Base-by-base conservation (phyloP, 352 stramenopile genomes). In the Phytophthora boehmeriae region DNA sequence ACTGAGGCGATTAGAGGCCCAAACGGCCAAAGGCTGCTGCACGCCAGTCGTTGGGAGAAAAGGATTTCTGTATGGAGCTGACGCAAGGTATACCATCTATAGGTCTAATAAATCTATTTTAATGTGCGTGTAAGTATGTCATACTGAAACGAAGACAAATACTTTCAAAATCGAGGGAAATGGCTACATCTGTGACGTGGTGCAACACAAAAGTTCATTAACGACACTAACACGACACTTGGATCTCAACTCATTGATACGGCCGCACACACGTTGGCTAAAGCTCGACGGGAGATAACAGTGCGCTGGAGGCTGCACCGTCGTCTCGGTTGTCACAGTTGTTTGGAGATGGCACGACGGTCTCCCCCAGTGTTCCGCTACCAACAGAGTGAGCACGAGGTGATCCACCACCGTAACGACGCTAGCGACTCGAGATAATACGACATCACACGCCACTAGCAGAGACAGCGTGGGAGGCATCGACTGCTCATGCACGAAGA, bases 361-460 rank as follows among this genome's bases (percentile, higher is more conserved):
- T 72, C 59, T 90, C 80, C 64, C 73, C 65, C 70, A 76, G 30
- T 84, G 61, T 23, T 85, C 67, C 14, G 72, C 77, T 38, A 75
- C 41, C 28, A 90, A 48, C 16, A 77, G 55, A 13, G 70, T 76
- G 20, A 86, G 44, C 17, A 83, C 41, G 10, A 86, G 42, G 54
- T 84, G 64, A 38, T 82, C 78, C 47, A 66, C 52, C 13, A 76
- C 55, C 23, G 54, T 71, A 11, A 83, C 64, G 11, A 75, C 38
- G 16, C 59, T 72, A 2, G 73, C 48, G 1, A 79, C 46, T 34
- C 64, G 66, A 5, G 69, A 63, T 13, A 86, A 63, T 13, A 88
- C 16, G 11, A 77, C 62, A 42, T 88, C 73, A 38, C 63, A 80
- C 17, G 66, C 46, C 16, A 81, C 50, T 14, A 88, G 42, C 44